Conservation (phyloP, 345 rosid species). For the Ceriops decandra region DNA sequence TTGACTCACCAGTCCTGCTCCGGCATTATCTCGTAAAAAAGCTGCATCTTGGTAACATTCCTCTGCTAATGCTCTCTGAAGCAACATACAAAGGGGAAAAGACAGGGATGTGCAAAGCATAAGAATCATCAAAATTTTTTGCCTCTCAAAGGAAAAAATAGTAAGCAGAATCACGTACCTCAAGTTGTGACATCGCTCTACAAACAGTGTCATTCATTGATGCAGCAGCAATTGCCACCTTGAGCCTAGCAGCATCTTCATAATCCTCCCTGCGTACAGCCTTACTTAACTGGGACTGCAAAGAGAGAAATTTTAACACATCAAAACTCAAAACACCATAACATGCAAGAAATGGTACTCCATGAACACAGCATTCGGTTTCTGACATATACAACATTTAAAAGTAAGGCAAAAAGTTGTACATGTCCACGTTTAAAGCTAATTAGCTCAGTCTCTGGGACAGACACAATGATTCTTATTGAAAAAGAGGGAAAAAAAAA, state of each 20-base stretch:
- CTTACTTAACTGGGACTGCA: conserved; percentile 58
- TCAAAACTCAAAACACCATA: background rate
- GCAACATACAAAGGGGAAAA: conserved; percentile 8
- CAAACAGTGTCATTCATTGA: conserved; percentile 76
- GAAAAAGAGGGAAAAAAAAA: too few species aligned
- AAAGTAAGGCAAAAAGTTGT: too few species aligned
- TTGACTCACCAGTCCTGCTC: conserved; percentile 81
- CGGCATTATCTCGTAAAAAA: conserved; percentile 71
- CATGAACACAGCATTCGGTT: too few species aligned
- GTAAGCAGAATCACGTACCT: conserved; percentile 37
- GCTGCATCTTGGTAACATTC: conserved; percentile 81
- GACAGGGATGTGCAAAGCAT: conserved; percentile 6
- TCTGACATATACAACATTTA: too few species aligned
- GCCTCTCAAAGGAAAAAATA: background rate
- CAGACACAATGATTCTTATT: too few species aligned
- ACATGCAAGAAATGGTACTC: background rate
- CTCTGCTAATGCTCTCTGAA: conserved; percentile 67
- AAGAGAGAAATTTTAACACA: background rate
- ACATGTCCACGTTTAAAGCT: too few species aligned
- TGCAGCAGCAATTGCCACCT: conserved; percentile 92
- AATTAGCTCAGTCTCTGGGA: too few species aligned
- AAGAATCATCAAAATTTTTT: background rate
- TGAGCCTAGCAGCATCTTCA: conserved; percentile 73
- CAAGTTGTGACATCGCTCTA: conserved; percentile 54
- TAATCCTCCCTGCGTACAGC: conserved; percentile 68